phyloP scores from a whole-genome alignment of 2,329 filamentous ascomycete species.

The Colletotrichum lentis region DNA sequence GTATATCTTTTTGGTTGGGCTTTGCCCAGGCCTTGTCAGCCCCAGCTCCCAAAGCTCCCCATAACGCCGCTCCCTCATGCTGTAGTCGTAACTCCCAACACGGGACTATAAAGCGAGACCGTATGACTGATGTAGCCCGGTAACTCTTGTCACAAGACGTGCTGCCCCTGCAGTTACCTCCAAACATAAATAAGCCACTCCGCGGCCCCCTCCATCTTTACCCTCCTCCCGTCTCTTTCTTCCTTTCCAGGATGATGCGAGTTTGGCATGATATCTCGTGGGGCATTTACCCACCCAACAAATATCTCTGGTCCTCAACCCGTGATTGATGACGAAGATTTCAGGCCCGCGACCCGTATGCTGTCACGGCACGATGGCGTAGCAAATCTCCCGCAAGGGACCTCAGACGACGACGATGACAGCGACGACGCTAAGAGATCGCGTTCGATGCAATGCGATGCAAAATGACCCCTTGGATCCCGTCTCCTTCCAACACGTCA shows the following conservation, averaged over 20 bases:
- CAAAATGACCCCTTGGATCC: neutral
- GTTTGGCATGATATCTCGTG: neutral
- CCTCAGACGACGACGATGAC: neutral
- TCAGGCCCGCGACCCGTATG: conserved; percentile 1
- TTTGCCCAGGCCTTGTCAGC: neutral
- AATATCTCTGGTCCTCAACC: neutral
- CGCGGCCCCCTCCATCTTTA: neutral
- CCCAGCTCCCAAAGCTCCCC: conserved; percentile 17
- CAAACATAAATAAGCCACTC: conserved; percentile 14
- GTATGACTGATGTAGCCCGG: neutral
- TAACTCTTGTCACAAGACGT: conserved; percentile 3
- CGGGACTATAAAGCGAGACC: neutral
- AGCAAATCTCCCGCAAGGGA: neutral
- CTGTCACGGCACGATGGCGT: neutral
- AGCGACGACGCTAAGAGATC: neutral
- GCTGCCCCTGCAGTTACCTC: conserved; percentile 1
- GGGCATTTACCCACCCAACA: conserved; percentile 7
- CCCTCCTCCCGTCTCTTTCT: neutral
- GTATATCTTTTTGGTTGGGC: neutral
- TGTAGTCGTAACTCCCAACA: neutral
- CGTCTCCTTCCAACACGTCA: neutral
- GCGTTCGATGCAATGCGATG: conserved; percentile 8
- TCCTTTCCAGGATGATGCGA: neutral
- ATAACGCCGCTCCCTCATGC: conserved; percentile 31
- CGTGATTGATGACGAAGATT: neutral